Evolutionary conservation across 305 asterid genomes (phyloP).

Genomic region (Salvia sclarea): DNA sequence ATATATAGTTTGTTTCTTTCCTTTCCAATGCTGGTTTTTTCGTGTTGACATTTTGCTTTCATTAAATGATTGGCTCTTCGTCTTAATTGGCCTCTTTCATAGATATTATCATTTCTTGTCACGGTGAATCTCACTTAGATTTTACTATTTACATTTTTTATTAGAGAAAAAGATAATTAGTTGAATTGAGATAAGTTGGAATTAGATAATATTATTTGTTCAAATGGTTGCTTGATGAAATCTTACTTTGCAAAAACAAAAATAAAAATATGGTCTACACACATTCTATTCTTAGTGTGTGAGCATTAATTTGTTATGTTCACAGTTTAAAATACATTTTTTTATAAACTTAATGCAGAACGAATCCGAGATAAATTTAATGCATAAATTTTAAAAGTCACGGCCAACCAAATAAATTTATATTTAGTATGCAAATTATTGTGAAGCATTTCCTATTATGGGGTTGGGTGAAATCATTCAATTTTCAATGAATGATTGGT

Average conservation of each 20-base stretch:
- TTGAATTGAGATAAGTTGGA: not conserved
- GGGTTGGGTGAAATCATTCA: not conserved
- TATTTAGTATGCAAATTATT: too few relatives aligned
- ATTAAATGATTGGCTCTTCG: conserved; percentile 29
- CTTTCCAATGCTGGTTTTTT: conserved; percentile 20
- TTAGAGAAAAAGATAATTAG: not conserved
- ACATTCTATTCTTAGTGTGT: not conserved
- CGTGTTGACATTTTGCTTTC: conserved; percentile 21
- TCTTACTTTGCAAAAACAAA: not conserved
- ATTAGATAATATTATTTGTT: not conserved
- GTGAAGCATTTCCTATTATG: not conserved
- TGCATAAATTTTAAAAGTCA: too few relatives aligned
- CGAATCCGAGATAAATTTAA: too few relatives aligned
- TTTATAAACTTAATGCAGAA: too few relatives aligned
- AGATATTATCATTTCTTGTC: not conserved
- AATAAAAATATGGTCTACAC: too few relatives aligned
- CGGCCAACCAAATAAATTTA: too few relatives aligned
- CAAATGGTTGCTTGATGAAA: too few relatives aligned
- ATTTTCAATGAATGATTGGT: not conserved
- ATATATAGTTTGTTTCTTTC: not conserved
- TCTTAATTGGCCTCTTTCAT: not conserved
- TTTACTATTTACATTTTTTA: not conserved
- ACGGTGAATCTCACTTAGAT: not conserved
- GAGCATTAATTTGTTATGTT: not conserved
- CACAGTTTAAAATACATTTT: not conserved